These are phyloP conservation scores for Polyplosphaeria fusca DNA, from an alignment of 495 filamentous ascomycete species.

Conservation along the genomic window DNA sequence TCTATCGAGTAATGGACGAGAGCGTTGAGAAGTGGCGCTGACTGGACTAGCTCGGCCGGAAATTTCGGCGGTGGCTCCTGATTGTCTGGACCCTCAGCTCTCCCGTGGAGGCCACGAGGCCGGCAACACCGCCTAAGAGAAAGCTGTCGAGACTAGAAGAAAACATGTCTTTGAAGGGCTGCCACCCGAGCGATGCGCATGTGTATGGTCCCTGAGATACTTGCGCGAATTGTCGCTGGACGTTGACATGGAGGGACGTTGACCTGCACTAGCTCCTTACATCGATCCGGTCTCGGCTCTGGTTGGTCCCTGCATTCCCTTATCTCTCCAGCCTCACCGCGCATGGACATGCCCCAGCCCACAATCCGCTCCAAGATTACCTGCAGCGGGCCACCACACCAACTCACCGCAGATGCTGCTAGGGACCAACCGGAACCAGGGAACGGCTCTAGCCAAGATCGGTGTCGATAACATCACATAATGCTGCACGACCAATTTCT, in stretches of 20 bases:
- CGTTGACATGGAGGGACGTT: slow-evolving; percentile 4
- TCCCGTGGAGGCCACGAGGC: neutral
- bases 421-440: slow-evolving; percentile 9
- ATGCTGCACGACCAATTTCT: slow-evolving; percentile 21
- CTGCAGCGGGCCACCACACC: slow-evolving; percentile 2
- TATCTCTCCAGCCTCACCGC: slow-evolving; percentile 21
- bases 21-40: slow-evolving; percentile 4
- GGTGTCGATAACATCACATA: slow-evolving; percentile 30
- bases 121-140: too few relatives aligned
- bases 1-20: slow-evolving; percentile 32
- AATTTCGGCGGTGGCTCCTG: neutral
- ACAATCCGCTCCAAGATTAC: neutral
- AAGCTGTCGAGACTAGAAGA: too few relatives aligned
- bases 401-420: neutral
- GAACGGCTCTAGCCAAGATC: neutral
- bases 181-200: neutral
- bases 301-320: slow-evolving; percentile 2
- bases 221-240: neutral
- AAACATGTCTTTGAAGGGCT: neutral
- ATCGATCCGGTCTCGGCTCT: slow-evolving; percentile 16
- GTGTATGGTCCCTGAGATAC: neutral
- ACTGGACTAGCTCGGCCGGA: neutral
- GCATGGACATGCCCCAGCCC: neutral
- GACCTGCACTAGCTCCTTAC: slow-evolving; percentile 15
- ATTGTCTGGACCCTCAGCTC: neutral